Evolutionary conservation across 2,329 filamentous ascomycete species (phyloP), one percentile per base, ranked within the genome.

Genomic region (Remersonia thermophila): DNA sequence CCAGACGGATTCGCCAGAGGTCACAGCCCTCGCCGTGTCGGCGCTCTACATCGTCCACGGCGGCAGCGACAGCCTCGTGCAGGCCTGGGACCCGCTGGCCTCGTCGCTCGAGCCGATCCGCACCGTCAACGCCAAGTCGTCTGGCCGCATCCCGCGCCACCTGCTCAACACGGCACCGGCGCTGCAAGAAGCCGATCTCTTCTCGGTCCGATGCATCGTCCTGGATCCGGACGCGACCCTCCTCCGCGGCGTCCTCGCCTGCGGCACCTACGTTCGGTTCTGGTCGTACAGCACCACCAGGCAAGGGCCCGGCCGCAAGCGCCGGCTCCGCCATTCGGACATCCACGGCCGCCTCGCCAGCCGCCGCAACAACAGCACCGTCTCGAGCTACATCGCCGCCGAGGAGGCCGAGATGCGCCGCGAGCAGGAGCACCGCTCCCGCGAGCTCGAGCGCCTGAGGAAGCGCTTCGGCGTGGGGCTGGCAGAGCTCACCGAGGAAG

Each of bases 11-110:
- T 96, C 89, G 0, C 86, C 89, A 0, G 73, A 85, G 52, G 77
- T 96, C 13, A 83, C 86, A 0, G 84, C 78, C 42, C 59, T 98
- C 12, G 91, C 81, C 5, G 57, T 94, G 32, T 85, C 86, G 1
- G 82, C 85, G 2, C 65, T 98, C 12, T 93, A 93, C 53, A 61
- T 98, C 12, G 82, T 96, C 6, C 84, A 94, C 55, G 91, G 91
- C 33, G 91, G 91, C 17, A 94, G 83, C 47, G 91, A 98, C 58
- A 89, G 91, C 1, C 71, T 96, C 3, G 89, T 94, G 4, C 91
- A 96, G 56, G 83, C 86, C 5, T 98, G 91, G 91, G 91, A 98
- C 61, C 83, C 83, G n/a, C 65, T 98, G 32, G 84, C 80, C 1
- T 96, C 89, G 2, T 81, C 71, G 0, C 59, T 69, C 13, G 76